Base-by-base conservation (phyloP, 768 basidiomycete species). In the Boletus vermiculosoides region DNA sequence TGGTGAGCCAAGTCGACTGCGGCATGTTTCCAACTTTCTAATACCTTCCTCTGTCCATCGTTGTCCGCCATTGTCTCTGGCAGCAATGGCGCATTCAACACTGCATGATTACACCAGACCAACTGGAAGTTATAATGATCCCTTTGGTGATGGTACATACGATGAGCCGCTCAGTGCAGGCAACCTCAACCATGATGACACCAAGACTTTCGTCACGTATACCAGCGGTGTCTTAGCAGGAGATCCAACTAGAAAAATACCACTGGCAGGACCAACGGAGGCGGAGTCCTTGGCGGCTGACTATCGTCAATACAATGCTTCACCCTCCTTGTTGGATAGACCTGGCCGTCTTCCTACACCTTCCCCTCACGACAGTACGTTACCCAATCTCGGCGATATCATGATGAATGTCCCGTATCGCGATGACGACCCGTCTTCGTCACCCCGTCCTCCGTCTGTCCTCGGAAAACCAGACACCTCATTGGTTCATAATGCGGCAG, bases 401-500 rank as follows among this genome's bases (percentile, higher is more conserved):
- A 45, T 15, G 46, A 56, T 45, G 54, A 50, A 54, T 39, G 28
- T 36, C 10, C 55, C 63, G 8, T 72, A 72, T 56, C 63, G 41
- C 18, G 71, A 72, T 22, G 61, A 73, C 2, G 61, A 63, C 25
- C 25, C 23, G 7, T 37, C 57, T 22, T 60, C 64, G 8, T 33
- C 54, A 22, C 48, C 33, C 25, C 68, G 51, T 28, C 45, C 58
- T 47, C 40, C 28, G 6, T 62, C 71, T 18, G 23, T 56, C 37
- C 39, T 60, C 28, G 73, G 50, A 47, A 62, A 68, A 40, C 28
- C 56, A 36, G 68, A 73, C 22, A 67, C 66, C 4, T 72, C 79
- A 9, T 71, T 87, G n/a, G 74, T 85, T 40, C 72, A 71, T 22
- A 79, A 80, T 59, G 78, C 78, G 25, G 74, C 77, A 39, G 76